A percentile compares a stretch with the other conserved stretches of the same genome.
Conservation (phyloP, 371 early-diverging fungal genomes). For the Apophysomyces trapeziformis region DNA sequence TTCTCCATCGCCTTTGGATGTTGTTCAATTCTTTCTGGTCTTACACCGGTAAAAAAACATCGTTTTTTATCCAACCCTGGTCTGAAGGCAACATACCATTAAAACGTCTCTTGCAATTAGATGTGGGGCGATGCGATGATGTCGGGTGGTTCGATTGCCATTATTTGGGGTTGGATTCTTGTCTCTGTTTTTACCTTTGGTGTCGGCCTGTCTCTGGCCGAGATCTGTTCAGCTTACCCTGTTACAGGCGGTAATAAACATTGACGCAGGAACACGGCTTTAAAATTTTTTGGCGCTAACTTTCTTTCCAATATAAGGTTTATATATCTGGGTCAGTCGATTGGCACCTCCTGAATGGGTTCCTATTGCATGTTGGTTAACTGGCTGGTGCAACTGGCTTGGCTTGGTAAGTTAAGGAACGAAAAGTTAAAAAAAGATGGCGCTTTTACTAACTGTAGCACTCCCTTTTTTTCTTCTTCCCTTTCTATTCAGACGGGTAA, state of each 20-base stretch:
- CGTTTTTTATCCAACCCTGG: too few relatives aligned
- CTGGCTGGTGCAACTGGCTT: constrained; percentile 62
- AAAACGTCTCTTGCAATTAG: constrained; percentile 7
- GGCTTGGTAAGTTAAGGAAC: constrained; percentile 36
- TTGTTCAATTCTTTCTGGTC: constrained; percentile 62
- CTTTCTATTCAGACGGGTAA: too few relatives aligned
- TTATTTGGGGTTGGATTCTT: constrained; percentile 73
- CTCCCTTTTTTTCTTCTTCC: constrained; percentile 3
- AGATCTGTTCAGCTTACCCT: constrained; percentile 74
- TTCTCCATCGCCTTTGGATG: constrained; percentile 70
- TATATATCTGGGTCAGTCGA: constrained; percentile 62
- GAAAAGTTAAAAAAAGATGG: too few relatives aligned
- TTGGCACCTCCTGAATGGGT: constrained; percentile 54
- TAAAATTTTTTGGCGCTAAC: background rate
- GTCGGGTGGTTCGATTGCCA: constrained; percentile 68
- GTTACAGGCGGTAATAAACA: constrained; percentile 62
- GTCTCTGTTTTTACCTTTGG: constrained; percentile 64
- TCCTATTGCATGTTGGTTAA: constrained; percentile 55
- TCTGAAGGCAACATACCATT: background rate
- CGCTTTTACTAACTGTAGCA: background rate
- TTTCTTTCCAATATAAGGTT: constrained; percentile 12
- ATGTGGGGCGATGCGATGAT: constrained; percentile 61
- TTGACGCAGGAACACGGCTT: constrained; percentile 1
- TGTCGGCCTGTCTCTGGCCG: constrained; percentile 69
- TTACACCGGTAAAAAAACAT: constrained; percentile 51